Evolutionary conservation across 768 basidiomycete genomes (phyloP).

Genomic region (Tulasnella sp.): DNA sequence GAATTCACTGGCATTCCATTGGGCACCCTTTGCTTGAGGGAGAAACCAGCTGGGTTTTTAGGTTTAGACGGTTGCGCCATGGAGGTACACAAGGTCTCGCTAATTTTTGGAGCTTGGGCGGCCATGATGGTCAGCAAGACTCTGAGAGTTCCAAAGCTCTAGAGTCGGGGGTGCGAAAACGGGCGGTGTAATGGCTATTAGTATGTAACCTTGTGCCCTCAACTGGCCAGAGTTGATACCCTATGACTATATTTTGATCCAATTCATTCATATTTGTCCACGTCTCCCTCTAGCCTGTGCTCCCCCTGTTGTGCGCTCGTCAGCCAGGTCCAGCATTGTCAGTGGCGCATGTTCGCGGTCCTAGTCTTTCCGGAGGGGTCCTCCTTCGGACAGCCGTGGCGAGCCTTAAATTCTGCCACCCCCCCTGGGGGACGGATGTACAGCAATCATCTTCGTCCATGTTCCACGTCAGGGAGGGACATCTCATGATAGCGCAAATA

Average conservation of each 20-base stretch:
- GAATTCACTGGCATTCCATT: conserved; percentile 48
- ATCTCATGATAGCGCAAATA: background rate
- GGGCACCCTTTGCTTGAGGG: conserved; percentile 73
- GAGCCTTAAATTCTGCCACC: background rate
- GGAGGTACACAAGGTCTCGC: conserved; percentile 75
- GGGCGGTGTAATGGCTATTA: background rate
- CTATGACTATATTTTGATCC: background rate
- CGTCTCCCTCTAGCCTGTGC: background rate
- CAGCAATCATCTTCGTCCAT: too few species aligned
- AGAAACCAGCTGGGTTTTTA: conserved; percentile 58
- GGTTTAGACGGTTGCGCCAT: conserved; percentile 34
- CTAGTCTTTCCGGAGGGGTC: background rate
- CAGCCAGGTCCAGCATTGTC: too few species aligned
- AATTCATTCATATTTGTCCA: background rate
- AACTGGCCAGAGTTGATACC: conserved; percentile 8
- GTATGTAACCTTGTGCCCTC: conserved; percentile 3
- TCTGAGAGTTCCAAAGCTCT: conserved; percentile 76
- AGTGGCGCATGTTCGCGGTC: background rate
- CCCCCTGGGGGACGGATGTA: too few species aligned
- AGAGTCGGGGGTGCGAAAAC: conserved; percentile 31
- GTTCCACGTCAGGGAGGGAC: background rate
- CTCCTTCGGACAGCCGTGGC: background rate
- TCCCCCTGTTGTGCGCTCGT: background rate
- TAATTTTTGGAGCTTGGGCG: conserved; percentile 83
- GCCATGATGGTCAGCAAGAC: conserved; percentile 99